Base-by-base conservation (phyloP, 2,329 filamentous ascomycete genomes). In the Exophiala sideris region DNA sequence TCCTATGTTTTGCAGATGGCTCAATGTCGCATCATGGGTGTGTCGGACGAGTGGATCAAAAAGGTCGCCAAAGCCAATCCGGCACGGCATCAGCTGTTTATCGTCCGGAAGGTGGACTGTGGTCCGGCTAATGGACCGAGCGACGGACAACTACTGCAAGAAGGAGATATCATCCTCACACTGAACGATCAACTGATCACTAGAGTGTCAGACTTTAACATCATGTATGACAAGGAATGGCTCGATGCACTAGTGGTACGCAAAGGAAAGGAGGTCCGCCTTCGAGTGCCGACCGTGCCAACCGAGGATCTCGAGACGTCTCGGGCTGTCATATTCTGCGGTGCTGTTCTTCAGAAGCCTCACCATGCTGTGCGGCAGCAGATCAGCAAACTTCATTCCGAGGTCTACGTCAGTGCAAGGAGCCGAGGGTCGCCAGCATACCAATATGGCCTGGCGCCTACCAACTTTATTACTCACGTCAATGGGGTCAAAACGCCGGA, bases 361-460 rank as follows among this genome's bases (percentile, higher is more conserved):
- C 94, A 99, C 70, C 91, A 96, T 68, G 94, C 94, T 46, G 95
- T 99, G 8, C 84, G 94, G 18, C 94, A 99, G 72, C 94, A 99
- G 71, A 99, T 99, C 67, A 91, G 87, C 72, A 95, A 95, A 72
- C 81, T 99, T 29, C 92, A 96, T 68, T 95, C 89, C 59, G 92
- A 97, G 71, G 88, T 99, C 3, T 99, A 99, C 70, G 91, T 99
- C 36, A 94, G 89, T 34, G 91, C 91, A 2, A 81, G 92, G 58
- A 89, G 87, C 48, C 81, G 89, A 42, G 91, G 90, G 29, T 92
- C 87, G 1, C 90, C 90, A 0, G 82, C 89, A 0, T 94, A 91
- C 67, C 89, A 92, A 69, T 96, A 96, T 67, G 91, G 91, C 12
- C 82, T 99, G 29, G 89, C 92, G 3, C 91, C 92, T 1, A 99